These are phyloP conservation scores for Populus pruinosa DNA, from an alignment of 345 rosid genomes.

Conservation along the genomic window DNA sequence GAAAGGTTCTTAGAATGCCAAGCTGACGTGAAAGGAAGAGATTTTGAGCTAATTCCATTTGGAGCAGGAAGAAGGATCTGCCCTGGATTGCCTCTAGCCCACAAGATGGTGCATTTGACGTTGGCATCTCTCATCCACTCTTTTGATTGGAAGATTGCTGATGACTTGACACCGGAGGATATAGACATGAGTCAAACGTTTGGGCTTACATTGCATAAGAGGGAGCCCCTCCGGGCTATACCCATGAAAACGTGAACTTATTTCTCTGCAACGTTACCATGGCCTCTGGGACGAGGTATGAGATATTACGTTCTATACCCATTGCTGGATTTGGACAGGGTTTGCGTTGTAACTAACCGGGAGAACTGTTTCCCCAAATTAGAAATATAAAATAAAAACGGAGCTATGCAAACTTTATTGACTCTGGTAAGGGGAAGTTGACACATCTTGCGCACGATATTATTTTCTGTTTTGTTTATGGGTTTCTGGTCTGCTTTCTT, in stretches of 20 bases:
- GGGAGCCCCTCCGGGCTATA: constrained; percentile 19
- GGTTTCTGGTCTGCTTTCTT: too few species aligned
- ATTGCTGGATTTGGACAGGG: too few species aligned
- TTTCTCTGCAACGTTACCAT: too few species aligned
- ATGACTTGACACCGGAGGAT: constrained; percentile 10
- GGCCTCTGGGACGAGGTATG: too few species aligned
- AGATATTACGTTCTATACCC: too few species aligned
- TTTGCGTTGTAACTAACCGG: too few species aligned
- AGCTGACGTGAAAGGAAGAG: constrained; percentile 9
- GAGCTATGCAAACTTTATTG: too few species aligned
- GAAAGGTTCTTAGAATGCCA: constrained; percentile 8
- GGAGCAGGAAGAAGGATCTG: constrained; percentile 41
- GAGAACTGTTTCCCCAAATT: too few species aligned
- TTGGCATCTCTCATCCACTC: constrained; percentile 37
- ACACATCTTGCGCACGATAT: too few species aligned
- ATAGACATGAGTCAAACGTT: constrained; percentile 20
- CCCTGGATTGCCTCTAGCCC: constrained; percentile 38
- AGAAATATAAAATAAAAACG: too few species aligned
- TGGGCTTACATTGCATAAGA: constrained; percentile 34
- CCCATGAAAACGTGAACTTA: constrained; percentile 2
- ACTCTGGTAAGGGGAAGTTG: too few species aligned
- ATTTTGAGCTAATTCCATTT: constrained; percentile 20
- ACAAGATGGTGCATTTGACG: constrained; percentile 32
- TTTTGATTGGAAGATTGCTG: constrained; percentile 32
- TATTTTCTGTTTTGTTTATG: too few species aligned